Evolutionary conservation across 164 flowering plant species (phyloP), one percentile per base, ranked within the genome.

Genomic region (Warburgia ugandensis): DNA sequence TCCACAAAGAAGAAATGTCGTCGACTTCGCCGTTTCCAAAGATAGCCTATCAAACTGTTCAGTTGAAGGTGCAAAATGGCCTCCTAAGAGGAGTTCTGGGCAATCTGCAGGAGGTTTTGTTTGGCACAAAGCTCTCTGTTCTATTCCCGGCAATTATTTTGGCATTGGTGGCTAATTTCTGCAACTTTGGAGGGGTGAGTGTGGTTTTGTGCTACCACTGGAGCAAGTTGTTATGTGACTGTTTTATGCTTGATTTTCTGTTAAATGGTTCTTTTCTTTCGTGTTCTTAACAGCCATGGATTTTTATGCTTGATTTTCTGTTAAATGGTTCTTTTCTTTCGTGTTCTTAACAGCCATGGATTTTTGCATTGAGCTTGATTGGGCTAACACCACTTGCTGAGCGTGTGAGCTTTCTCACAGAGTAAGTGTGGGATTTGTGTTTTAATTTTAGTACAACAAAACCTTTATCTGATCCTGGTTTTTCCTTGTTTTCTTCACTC

Each of bases 361-460:
- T 91, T 11, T 91, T 91, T 35, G 84, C 58, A 23, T 54, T 87
- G 77, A 91, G 97, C 59, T 72, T 91, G 27, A 55, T 87, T 19
- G 97, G 83, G 43, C 77, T 91, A 2, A 80, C 80, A 2, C 95
- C 92, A 19, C 80, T 91, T 17, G 96, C 97, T 0, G 97, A 91
- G 67, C 78, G 97, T 10, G 63, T 91, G 56, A 87, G 96, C 73
- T 91, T 91, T 52, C 62, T 91, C 17, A 91, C 97, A 13, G 97
- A 91, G 97, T 91, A 68, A 72, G 91, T 1, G 20, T 1, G 26
- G 14, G 11, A 22, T 43, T 21, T 12, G 0, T 22, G 6, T 6
- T 27, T 8, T 6, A 5, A 8, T 26, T 2, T 3, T 26, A 5
- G n/a, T n/a, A n/a, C n/a, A n/a, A n/a, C n/a, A n/a, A n/a, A n/a